Evolutionary conservation across 805 yeast species (phyloP), one percentile per base, ranked within the genome.

Genomic region (Saccharomycopsis oosterbeekiorum): DNA sequence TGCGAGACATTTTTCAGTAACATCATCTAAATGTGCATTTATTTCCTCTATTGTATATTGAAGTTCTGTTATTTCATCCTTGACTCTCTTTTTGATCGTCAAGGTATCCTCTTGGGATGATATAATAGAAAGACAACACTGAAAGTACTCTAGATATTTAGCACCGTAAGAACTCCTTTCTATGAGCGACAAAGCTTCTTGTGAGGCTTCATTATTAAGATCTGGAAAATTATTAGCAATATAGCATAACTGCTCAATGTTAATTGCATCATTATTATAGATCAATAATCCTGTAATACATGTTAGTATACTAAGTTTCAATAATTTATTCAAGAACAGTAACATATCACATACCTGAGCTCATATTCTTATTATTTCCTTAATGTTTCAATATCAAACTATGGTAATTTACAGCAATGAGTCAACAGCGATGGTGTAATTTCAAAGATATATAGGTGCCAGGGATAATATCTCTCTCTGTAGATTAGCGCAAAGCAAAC

Each of bases 171-270:
- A 39, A 14, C 42, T 19, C n/a, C 39, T 29, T n/a, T 21, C 17
- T 8, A 59, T 39, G n/a, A 55, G 29, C 2, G 43, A 10, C 4
- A 61, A 10, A 10, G 51, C 61, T 26, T 29, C 11, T 5, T 14
- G 40, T 19, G 57, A 59, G 2, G 58, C 62, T 5, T 55, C 59
- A 11, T 36, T 5, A 15, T 36, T 34, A 2, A 36, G 10, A 12
- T 37, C n/a, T 2, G 47, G 40, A 21, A 11, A 29, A 9, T 37
- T 57, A 11, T 17, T 26, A 29, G 56, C 53, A 29, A 62, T 51
- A 57, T 59, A 41, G 14, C 34, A 19, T 17, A 59, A 40, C 10
- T n/a, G 42, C 37, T 59, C 58, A 2, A 57, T 42, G 17, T 56
- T 56, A 3, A 41, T 47, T 24, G 53, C 53, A 47, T 47, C 53